Percentiles rank a stretch among this genome's conserved stretches.
phyloP scores from a whole-genome alignment of 176 grass and related monocot genomes.

The Melocanna baccifera region DNA sequence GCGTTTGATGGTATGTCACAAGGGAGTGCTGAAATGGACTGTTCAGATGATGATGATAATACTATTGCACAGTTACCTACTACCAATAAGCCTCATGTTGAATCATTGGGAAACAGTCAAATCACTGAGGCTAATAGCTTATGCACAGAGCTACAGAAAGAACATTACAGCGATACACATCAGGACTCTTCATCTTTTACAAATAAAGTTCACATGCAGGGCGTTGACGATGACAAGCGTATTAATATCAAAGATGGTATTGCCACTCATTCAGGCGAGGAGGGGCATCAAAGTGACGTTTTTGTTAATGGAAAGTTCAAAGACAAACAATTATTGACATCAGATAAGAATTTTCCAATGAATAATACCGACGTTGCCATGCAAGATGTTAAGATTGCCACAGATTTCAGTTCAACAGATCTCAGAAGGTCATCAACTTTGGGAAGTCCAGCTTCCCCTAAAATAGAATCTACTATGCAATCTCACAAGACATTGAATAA shows the following conservation, averaged over 20 bases:
- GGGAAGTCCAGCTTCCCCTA: conserved; percentile 26
- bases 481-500: neutral
- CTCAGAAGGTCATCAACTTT: conserved; percentile 1
- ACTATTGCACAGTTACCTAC: conserved; percentile 24
- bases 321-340: conserved; percentile 27
- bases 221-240: neutral
- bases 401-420: conserved; percentile 18
- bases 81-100: conserved; percentile 18
- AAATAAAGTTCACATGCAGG: conserved; percentile 6
- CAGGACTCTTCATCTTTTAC: conserved; percentile 31
- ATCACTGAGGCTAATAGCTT: conserved; percentile 1
- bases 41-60: conserved; percentile 47
- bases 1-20: conserved; percentile 47
- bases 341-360: neutral
- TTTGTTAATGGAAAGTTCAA: conserved; percentile 14
- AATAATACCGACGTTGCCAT: neutral
- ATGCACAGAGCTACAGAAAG: conserved; percentile 24
- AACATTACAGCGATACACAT: neutral
- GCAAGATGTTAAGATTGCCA: conserved; percentile 8
- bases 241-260: neutral
- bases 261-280: neutral
- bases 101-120: neutral
- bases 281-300: conserved; percentile 8
- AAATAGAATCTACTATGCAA: conserved; percentile 10
- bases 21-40: conserved; percentile 62